phyloP scores from a whole-genome alignment of 1,139 yeast genomes.

The Debaryomyces singareniensis region DNA sequence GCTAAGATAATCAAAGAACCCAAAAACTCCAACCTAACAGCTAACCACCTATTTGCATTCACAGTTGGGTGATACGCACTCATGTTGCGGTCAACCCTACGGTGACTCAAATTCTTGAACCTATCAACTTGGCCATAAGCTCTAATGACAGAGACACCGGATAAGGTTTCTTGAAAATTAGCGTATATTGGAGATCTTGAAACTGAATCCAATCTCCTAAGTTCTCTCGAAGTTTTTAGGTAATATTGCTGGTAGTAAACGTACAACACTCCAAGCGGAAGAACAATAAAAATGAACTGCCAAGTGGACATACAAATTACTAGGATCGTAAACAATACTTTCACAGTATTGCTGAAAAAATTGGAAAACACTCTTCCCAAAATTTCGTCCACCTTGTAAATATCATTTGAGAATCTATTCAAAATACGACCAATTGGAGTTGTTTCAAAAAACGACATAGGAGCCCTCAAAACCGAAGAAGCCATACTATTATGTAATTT shows the following conservation, averaged over 20 bases:
- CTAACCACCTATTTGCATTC: conserved; percentile 94
- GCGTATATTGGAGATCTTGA: conserved; percentile 93
- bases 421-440: conserved; percentile 94
- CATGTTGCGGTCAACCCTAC: conserved; percentile 78
- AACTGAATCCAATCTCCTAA: conserved; percentile 89
- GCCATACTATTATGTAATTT: conserved; percentile 79
- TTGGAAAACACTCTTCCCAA: conserved; percentile 79
- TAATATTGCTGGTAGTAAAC: conserved; percentile 85
- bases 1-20: conserved; percentile 84
- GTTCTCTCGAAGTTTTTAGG: conserved; percentile 84
- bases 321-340: conserved; percentile 73
- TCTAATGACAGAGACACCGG: conserved; percentile 84
- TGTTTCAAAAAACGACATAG: conserved; percentile 96
- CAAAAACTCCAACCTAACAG: conserved; percentile 83
- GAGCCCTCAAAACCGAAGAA: conserved; percentile 74
- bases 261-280: conserved; percentile 70
- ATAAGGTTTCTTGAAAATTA: conserved; percentile 92
- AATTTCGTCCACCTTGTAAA: conserved; percentile 85
- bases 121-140: conserved; percentile 77
- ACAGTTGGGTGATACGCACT: conserved; percentile 91
- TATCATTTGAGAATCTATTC: conserved; percentile 91
- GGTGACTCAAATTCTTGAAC: conserved; percentile 67
- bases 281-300: conserved; percentile 65
- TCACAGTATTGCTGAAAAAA: conserved; percentile 67
- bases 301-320: conserved; percentile 88